Conservation (phyloP, 192 early-diverging fungal genomes). For the Pilaira anomala region DNA sequence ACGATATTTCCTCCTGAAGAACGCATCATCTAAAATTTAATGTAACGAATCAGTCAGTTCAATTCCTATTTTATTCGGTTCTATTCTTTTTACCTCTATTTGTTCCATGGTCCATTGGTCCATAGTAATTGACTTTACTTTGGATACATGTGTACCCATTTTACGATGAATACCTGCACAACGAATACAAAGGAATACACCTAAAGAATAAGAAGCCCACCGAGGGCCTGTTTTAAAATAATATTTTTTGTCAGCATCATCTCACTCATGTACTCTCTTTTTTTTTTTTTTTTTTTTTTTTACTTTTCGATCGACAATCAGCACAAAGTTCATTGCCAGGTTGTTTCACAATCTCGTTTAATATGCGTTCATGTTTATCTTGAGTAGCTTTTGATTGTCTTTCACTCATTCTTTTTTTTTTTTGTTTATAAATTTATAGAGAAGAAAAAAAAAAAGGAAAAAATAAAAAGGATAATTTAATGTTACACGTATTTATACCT, state of each 20-base stretch:
- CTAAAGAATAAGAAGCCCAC: conserved; percentile 88
- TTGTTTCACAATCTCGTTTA: conserved; percentile 67
- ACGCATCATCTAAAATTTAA: conserved; percentile 11
- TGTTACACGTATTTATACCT: too few species aligned
- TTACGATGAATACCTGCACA: conserved; percentile 82
- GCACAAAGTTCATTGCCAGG: conserved; percentile 73
- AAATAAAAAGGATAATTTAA: too few species aligned
- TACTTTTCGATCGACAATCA: conserved; percentile 76
- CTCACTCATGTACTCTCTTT: too few species aligned
- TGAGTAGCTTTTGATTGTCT: conserved; percentile 33
- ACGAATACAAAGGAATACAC: conserved; percentile 92
- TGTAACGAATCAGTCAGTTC: neutral
- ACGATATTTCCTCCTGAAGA: conserved; percentile 58
- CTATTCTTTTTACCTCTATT: conserved; percentile 60
- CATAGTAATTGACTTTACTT: conserved; percentile 88
- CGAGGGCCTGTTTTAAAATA: conserved; percentile 56
- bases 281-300: neutral
- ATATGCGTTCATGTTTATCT: conserved; percentile 72
- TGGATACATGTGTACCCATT: conserved; percentile 88
- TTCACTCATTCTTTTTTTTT: conserved; percentile 20
- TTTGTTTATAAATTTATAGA: too few species aligned
- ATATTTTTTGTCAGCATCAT: neutral
- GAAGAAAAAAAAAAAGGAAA: too few species aligned
- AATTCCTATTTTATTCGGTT: neutral
- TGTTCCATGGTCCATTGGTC: conserved; percentile 90